These are phyloP conservation scores for Tetracladium setigerum DNA, from an alignment of 495 filamentous ascomycete species.

Conservation along the genomic window DNA sequence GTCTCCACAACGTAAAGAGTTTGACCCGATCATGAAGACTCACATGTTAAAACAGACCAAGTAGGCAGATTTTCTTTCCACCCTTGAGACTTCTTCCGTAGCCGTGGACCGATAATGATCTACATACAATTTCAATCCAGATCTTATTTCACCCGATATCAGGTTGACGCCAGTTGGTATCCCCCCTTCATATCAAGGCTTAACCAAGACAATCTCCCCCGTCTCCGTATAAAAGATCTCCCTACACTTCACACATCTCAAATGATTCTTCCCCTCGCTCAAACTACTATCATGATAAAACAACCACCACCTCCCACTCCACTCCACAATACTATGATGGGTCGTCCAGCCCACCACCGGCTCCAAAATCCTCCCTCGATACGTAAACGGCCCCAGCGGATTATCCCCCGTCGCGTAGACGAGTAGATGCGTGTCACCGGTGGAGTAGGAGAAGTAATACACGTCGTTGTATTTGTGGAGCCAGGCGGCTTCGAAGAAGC, in stretches of 20 bases:
- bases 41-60: too few species aligned
- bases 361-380: constrained; percentile 61
- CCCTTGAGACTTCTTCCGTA: too few species aligned
- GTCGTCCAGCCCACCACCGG: constrained; percentile 74
- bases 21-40: too few species aligned
- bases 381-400: constrained; percentile 63
- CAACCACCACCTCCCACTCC: constrained; percentile 58
- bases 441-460: constrained; percentile 74
- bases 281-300: constrained; percentile 68
- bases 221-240: constrained; percentile 63
- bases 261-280: constrained; percentile 52
- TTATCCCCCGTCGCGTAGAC: constrained; percentile 52
- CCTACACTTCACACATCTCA: constrained; percentile 61
- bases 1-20: too few species aligned
- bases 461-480: constrained; percentile 56
- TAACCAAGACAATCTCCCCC: constrained; percentile 44
- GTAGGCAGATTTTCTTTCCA: too few species aligned
- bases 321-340: constrained; percentile 71
- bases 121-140: too few species aligned
- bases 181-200: constrained; percentile 16
- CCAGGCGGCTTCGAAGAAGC: constrained; percentile 78
- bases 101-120: too few species aligned
- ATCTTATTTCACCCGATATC: too few species aligned
- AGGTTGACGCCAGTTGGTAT: too few species aligned
- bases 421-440: constrained; percentile 67